phyloP scores from a whole-genome alignment of 2,329 filamentous ascomycete species.

The Fusarium fracticaudum region DNA sequence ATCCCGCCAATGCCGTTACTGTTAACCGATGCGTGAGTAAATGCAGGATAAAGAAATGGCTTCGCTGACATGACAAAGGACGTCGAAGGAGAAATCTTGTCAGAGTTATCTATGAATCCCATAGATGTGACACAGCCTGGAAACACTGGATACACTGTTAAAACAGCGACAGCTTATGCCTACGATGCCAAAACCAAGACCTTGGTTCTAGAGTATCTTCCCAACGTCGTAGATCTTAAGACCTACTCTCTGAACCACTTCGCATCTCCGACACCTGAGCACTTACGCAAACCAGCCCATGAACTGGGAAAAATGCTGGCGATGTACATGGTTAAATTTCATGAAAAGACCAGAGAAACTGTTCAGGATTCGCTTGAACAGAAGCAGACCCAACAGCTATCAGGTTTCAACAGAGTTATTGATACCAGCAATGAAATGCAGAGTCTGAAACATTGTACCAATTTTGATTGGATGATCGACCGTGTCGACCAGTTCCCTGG shows the following conservation, averaged over 20 bases:
- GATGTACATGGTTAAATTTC: neutral
- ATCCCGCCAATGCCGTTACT: neutral
- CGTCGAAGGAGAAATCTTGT: neutral
- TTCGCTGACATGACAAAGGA: neutral
- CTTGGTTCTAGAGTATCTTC: neutral
- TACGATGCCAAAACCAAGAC: neutral
- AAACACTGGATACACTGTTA: neutral
- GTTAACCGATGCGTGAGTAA: neutral
- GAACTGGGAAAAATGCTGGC: neutral
- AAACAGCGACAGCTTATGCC: neutral
- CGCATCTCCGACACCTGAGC: neutral
- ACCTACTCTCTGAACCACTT: neutral
- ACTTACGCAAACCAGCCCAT: neutral
- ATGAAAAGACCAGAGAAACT: neutral
- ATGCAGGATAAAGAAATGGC: fast-evolving
- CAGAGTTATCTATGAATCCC: neutral
- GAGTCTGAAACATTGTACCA: neutral
- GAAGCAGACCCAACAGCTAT: too few relatives aligned
- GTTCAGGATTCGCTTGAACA: neutral
- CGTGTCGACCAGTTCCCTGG: neutral
- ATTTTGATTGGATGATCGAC: slow-evolving; percentile 9
- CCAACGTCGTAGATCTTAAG: neutral
- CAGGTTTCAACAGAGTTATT: neutral
- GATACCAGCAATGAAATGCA: neutral
- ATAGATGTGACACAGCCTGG: fast-evolving